Conservation (phyloP, 2,329 filamentous ascomycete species). For the Waltergamsia citrina region DNA sequence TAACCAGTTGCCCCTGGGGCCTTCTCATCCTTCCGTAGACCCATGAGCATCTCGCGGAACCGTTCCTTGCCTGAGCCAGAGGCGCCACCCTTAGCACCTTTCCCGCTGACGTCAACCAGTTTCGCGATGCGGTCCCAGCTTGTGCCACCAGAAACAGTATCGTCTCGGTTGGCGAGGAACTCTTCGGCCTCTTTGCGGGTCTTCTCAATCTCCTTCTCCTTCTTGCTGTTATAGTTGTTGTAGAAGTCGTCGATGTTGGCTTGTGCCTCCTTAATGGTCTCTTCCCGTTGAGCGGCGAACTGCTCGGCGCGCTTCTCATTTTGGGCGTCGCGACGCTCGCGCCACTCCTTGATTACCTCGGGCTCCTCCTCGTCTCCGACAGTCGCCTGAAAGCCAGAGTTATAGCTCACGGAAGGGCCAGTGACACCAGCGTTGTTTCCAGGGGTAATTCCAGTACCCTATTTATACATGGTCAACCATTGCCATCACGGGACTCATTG, state of each 20-base stretch:
- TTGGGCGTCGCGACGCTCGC: conserved; percentile 75
- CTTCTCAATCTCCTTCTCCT: conserved; percentile 85
- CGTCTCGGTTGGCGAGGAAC: conserved; percentile 80
- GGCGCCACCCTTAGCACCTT: conserved; percentile 78
- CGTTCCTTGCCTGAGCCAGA: conserved; percentile 90
- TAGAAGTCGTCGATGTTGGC: conserved; percentile 98
- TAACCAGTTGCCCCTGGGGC: conserved; percentile 58
- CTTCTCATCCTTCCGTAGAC: conserved; percentile 88
- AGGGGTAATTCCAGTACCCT: conserved; percentile 19
- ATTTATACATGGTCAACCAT: not conserved
- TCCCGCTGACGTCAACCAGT: conserved; percentile 93
- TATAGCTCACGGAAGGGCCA: conserved; percentile 54
- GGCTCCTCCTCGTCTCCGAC: conserved; percentile 69
- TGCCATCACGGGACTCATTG: too few species aligned
- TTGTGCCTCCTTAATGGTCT: conserved; percentile 82
- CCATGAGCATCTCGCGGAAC: conserved; percentile 83
- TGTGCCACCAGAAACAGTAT: conserved; percentile 88
- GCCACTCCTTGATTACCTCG: conserved; percentile 85
- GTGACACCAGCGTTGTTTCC: conserved; percentile 49
- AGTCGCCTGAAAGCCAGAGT: conserved; percentile 50
- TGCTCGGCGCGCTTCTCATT: conserved; percentile 79
- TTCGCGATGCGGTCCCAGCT: conserved; percentile 99
- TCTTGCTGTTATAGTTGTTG: conserved; percentile 97
- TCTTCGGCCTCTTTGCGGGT: conserved; percentile 88
- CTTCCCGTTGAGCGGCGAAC: conserved; percentile 70